A percentile compares a stretch with the other conserved stretches of the same genome.
phyloP scores from a whole-genome alignment of 1,284 basidiomycete species.

The Ganoderma leucocontextum region DNA sequence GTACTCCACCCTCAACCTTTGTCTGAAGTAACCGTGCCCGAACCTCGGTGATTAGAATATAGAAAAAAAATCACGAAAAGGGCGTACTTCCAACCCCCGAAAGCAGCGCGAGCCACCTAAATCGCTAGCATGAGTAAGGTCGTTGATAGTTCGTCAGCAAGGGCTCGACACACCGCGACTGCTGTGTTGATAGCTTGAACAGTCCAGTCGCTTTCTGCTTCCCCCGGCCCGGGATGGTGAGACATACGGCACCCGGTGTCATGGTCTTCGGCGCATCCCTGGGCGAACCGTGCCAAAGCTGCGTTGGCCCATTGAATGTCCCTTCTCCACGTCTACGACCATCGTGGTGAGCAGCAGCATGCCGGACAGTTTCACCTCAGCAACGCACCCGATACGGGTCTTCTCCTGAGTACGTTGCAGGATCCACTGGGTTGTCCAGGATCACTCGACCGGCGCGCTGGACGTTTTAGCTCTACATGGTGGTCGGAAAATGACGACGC shows the following conservation, averaged over 20 bases:
- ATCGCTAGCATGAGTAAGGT: not conserved
- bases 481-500: not conserved
- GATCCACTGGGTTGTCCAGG: constrained; percentile 19
- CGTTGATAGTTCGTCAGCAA: not conserved
- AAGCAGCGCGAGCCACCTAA: not conserved
- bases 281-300: not conserved
- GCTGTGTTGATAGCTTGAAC: not conserved
- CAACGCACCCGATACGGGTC: not conserved
- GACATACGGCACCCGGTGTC: not conserved
- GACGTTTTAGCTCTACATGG: not conserved
- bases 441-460: constrained; percentile 23
- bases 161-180: not conserved
- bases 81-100: not conserved
- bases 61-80: not conserved
- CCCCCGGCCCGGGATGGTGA: not conserved
- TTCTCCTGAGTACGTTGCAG: not conserved
- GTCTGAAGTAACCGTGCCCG: not conserved
- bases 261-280: not conserved
- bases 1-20: not conserved
- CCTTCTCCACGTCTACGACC: not conserved
- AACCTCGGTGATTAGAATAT: not conserved
- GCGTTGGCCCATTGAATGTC: constrained; percentile 1
- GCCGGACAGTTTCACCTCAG: not conserved
- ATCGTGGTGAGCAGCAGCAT: not conserved
- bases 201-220: not conserved